A percentile compares a stretch with the other conserved stretches of the same genome.
Evolutionary conservation across 106 monocot genomes (phyloP).

Genomic region (Phalaenopsis equestris): DNA sequence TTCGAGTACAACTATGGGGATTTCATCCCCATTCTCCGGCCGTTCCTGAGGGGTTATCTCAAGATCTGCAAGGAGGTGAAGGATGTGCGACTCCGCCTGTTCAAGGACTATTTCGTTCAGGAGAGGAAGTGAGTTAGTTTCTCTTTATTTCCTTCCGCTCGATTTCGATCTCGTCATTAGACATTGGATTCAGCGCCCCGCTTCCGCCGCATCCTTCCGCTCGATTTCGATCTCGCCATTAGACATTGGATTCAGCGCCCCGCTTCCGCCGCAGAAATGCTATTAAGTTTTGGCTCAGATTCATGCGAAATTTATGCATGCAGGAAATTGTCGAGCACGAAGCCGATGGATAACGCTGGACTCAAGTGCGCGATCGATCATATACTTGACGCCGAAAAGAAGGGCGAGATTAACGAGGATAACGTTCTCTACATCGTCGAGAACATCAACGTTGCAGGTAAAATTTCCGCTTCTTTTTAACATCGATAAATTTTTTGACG

Average conservation of each 20-base stretch:
- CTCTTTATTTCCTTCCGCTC: not conserved
- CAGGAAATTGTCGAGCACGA: slow-evolving; percentile 42
- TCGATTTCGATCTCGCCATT: not conserved
- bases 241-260: not conserved
- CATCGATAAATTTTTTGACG: not conserved
- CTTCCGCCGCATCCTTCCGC: not conserved
- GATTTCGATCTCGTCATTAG: not conserved
- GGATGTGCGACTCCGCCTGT: slow-evolving; percentile 37
- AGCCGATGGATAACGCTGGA: slow-evolving; percentile 20
- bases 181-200: not conserved
- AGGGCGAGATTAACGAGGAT: slow-evolving; percentile 74
- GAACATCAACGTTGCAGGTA: slow-evolving; percentile 82
- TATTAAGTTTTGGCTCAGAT: not conserved
- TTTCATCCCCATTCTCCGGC: slow-evolving; percentile 67
- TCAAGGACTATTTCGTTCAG: slow-evolving; percentile 63
- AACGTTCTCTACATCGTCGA: slow-evolving; percentile 80
- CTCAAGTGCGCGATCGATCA: slow-evolving; percentile 74
- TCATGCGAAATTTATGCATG: not conserved
- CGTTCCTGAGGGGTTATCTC: slow-evolving; percentile 57
- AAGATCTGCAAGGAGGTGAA: slow-evolving; percentile 60
- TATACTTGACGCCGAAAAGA: slow-evolving; percentile 57
- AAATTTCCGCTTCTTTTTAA: not conserved
- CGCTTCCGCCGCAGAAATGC: too few relatives aligned
- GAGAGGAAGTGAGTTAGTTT: slow-evolving; percentile 49
- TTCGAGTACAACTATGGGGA: slow-evolving; percentile 82